Percentiles rank a stretch among this genome's conserved stretches.
Conservation (phyloP, 2,329 filamentous ascomycete species). For the Balansia obtecta region DNA sequence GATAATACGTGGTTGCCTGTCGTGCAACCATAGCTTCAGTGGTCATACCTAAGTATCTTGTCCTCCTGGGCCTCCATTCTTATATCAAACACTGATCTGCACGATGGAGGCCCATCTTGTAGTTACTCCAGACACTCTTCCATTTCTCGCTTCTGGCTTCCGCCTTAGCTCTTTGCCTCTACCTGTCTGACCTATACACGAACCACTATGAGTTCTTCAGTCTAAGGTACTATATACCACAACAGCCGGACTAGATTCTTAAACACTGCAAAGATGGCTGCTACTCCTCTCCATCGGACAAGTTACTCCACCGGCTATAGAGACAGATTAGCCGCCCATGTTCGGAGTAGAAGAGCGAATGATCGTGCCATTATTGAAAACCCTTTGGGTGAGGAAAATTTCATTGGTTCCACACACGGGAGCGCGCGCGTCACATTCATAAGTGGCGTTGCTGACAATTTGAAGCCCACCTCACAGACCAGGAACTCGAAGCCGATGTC, state of each 20-base stretch:
- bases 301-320: constrained; percentile 1
- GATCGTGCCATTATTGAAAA: constrained; percentile 25
- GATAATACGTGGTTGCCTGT: not conserved
- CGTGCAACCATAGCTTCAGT: not conserved
- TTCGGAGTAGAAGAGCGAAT: constrained; percentile 17
- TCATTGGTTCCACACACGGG: too few species aligned
- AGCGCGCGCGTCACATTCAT: not conserved
- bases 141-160: not conserved
- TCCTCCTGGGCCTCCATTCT: not conserved
- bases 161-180: not conserved
- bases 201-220: not conserved
- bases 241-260: not conserved
- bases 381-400: constrained; percentile 15
- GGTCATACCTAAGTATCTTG: too few species aligned
- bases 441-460: not conserved
- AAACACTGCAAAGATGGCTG: constrained; percentile 4
- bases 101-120: not conserved
- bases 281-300: constrained; percentile 1
- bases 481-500: constrained; percentile 25
- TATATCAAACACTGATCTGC: not conserved
- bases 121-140: not conserved
- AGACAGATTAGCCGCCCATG: constrained; percentile 12
- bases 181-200: not conserved
- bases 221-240: not conserved
- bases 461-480: constrained; percentile 24